These are phyloP conservation scores for Mycosphaerelloides madeirae DNA, from an alignment of 2,329 filamentous ascomycete genomes.

Conservation along the genomic window DNA sequence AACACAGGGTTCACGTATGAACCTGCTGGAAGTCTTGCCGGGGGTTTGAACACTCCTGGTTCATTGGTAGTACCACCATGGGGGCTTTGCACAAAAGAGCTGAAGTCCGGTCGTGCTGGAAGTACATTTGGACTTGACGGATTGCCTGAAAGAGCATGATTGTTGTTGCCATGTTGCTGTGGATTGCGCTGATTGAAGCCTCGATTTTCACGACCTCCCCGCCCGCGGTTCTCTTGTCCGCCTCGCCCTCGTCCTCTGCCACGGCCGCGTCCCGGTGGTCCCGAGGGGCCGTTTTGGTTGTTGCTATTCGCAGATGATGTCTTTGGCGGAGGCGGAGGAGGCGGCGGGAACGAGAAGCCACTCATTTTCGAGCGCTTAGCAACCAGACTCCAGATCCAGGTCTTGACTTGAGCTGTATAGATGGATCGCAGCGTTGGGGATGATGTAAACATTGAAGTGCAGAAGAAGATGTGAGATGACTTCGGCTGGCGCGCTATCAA, in stretches of 20 bases:
- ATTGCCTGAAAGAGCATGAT: neutral
- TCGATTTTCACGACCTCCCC: slow-evolving; percentile 7
- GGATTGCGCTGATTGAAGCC: neutral
- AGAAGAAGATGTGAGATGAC: too few relatives aligned
- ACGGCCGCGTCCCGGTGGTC: slow-evolving; percentile 17
- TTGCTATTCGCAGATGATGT: slow-evolving; percentile 6
- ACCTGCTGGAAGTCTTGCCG: slow-evolving; percentile 9
- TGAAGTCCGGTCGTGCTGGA: too few relatives aligned
- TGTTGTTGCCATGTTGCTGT: neutral
- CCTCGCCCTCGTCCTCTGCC: slow-evolving; percentile 29
- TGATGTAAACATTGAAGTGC: too few relatives aligned
- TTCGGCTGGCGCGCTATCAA: too few relatives aligned
- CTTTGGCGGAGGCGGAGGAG: slow-evolving; percentile 41
- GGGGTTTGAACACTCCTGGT: neutral
- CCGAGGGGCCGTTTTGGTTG: neutral
- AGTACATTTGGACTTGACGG: too few relatives aligned
- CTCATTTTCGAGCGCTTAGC: slow-evolving; percentile 17
- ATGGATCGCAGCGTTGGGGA: too few relatives aligned
- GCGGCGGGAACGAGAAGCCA: slow-evolving; percentile 45
- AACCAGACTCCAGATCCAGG: too few relatives aligned
- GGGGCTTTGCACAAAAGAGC: too few relatives aligned
- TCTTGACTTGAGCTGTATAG: too few relatives aligned
- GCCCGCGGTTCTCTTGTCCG: slow-evolving; percentile 11
- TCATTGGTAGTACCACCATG: too few relatives aligned
- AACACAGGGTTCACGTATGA: slow-evolving; percentile 31